Evolutionary conservation across 352 stramenopile genomes (phyloP), one percentile per base, ranked within the genome.

Genomic region (Phytophthora capsici): DNA sequence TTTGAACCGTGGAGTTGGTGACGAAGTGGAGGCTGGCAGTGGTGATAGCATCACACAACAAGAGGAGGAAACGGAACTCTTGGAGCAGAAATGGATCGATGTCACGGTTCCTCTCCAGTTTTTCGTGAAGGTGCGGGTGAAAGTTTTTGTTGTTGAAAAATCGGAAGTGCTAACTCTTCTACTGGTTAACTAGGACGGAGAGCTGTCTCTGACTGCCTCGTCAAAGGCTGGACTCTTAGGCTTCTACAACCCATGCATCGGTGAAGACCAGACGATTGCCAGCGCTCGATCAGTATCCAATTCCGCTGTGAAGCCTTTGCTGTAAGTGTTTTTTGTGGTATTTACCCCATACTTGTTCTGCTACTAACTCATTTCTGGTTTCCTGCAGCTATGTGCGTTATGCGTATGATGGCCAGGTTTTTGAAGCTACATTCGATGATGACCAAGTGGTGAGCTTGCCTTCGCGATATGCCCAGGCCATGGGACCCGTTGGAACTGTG

Each of bases 201-300:
- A 69, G 8, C 71, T 93, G 28, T 59, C 77, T 25, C 73, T 95
- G 4, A 66, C 69, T 14, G 78, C 63, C 13, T 49, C 77, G 13
- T 91, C 86, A 14, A 94, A 94, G 61, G 75, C 83, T 23, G 77
- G 77, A 17, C 60, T 95, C 5, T 54, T 95, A 20, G 84, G 86
- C 26, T 95, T 95, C 48, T 95, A 95, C 71, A 91, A 93, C 53
- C 86, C 86, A 13, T 93, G 81, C 49, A 66, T 86, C n/a, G 67
- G 71, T 10, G 60, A 76, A 36, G 70, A 86, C 34, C 72, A 84
- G 37, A 69, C 64, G 13, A 74, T 83, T 40, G 66, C 78, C 4
- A 73, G 83, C 38, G 64, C 75, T 20, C 63, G 44, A 37, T 54
- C 43, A 43, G 26, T 52, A 10, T 37, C 43, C 28, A 56, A 2